A percentile compares a stretch with the other conserved stretches of the same genome.
These are phyloP conservation scores for Fraxinus pennsylvanica DNA, from an alignment of 257 asterid species.

Conservation along the genomic window DNA sequence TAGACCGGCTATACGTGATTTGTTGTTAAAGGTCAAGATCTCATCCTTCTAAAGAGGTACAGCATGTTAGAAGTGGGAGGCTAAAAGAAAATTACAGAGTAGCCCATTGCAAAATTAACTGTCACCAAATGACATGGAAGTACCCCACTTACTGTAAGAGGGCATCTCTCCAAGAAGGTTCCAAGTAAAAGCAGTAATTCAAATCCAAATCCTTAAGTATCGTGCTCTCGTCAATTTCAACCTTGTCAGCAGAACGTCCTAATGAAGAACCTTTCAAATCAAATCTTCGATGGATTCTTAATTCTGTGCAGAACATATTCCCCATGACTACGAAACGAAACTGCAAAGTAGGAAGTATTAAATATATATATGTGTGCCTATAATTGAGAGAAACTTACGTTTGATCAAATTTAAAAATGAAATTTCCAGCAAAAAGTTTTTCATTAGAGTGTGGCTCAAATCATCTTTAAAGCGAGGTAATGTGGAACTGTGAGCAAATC, in stretches of 20 bases:
- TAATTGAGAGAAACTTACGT: neutral
- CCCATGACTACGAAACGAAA: slow-evolving; percentile 97
- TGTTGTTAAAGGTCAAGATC: neutral
- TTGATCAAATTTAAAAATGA: slow-evolving; percentile 7
- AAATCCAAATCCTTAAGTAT: slow-evolving; percentile 95
- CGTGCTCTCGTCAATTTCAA: slow-evolving; percentile 89
- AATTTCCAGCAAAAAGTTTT: neutral
- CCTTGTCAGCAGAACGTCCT: slow-evolving; percentile 93
- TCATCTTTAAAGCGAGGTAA: neutral
- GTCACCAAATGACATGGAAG: neutral
- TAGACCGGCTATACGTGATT: neutral
- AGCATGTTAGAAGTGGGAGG: too few relatives aligned
- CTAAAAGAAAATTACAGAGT: neutral
- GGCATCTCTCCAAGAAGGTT: slow-evolving; percentile 83
- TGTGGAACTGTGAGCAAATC: neutral
- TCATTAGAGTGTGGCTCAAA: neutral
- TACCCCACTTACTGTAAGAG: slow-evolving; percentile 62
- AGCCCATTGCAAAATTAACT: neutral
- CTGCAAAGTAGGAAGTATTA: slow-evolving; percentile 47
- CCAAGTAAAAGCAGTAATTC: slow-evolving; percentile 90
- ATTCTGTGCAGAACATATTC: slow-evolving; percentile 94
- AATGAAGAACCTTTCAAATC: slow-evolving; percentile 94
- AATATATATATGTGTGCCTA: slow-evolving; percentile 4
- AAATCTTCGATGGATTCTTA: slow-evolving; percentile 90
- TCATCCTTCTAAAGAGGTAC: too few relatives aligned